These are phyloP conservation scores for Acacia acuminata DNA, from an alignment of 306 rosid species.

Conservation along the genomic window DNA sequence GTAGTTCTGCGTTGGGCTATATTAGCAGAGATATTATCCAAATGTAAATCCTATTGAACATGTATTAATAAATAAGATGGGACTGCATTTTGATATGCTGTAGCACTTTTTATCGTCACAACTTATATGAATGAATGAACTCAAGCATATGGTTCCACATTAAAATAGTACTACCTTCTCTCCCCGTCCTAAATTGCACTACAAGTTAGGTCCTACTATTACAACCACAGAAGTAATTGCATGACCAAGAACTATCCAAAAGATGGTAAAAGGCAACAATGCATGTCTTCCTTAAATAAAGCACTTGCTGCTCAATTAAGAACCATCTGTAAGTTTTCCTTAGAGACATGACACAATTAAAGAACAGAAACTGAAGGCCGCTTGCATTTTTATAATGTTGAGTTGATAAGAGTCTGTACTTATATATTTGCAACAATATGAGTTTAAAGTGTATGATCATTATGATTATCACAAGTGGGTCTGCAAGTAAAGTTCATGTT, in stretches of 20 bases:
- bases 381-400: neutral
- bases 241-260: constrained; percentile 70
- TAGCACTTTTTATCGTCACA: neutral
- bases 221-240: constrained; percentile 34
- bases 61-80: neutral
- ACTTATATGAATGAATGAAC: neutral
- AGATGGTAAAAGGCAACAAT: neutral
- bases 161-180: neutral
- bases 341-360: neutral
- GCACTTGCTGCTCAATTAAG: too few relatives aligned
- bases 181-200: too few relatives aligned
- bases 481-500: neutral
- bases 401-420: neutral
- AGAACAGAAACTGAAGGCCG: neutral
- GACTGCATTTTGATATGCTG: neutral
- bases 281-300: too few relatives aligned
- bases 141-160: constrained; percentile 45
- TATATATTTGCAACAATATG: neutral
- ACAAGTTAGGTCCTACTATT: too few relatives aligned
- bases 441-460: neutral
- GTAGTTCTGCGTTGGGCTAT: constrained; percentile 1
- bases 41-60: neutral
- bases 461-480: too few relatives aligned
- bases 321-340: neutral
- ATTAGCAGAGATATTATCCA: neutral